Evolutionary conservation across 345 rosid species (phyloP).

Genomic region (Rhodamnia rubescens): DNA sequence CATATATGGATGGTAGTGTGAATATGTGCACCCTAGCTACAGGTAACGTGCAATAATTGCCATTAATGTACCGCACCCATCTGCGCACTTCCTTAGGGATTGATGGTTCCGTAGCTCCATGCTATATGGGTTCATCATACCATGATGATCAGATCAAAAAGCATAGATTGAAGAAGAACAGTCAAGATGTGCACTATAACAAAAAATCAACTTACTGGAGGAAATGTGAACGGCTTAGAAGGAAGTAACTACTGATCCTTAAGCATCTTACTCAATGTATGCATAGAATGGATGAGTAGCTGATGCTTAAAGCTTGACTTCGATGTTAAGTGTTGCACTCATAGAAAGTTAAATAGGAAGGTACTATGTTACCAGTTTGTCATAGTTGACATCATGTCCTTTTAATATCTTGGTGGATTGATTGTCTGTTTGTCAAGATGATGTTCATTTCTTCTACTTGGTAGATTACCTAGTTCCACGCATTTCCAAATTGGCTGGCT

Average conservation of each 20-base stretch:
- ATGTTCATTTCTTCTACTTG: not conserved
- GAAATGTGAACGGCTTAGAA: not conserved
- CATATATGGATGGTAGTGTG: not conserved
- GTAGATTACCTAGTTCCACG: not conserved
- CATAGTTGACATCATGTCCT: not conserved
- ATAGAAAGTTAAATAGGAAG: not conserved
- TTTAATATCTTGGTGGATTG: not conserved
- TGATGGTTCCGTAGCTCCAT: not conserved
- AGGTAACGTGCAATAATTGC: not conserved
- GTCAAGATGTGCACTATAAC: not conserved
- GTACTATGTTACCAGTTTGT: not conserved
- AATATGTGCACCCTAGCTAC: not conserved
- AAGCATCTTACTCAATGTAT: not conserved
- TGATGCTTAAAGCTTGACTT: not conserved
- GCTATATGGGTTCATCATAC: not conserved
- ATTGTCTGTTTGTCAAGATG: not conserved
- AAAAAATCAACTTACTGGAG: not conserved
- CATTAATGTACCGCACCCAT: not conserved
- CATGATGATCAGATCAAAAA: not conserved
- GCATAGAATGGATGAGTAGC: not conserved
- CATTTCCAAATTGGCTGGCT: not conserved
- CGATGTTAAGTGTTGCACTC: not conserved
- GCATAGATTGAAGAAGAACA: not conserved
- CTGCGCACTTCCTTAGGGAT: not conserved
- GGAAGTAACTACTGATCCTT: not conserved